phyloP scores from a whole-genome alignment of 768 basidiomycete genomes.

The Flagelloscypha sp. region DNA sequence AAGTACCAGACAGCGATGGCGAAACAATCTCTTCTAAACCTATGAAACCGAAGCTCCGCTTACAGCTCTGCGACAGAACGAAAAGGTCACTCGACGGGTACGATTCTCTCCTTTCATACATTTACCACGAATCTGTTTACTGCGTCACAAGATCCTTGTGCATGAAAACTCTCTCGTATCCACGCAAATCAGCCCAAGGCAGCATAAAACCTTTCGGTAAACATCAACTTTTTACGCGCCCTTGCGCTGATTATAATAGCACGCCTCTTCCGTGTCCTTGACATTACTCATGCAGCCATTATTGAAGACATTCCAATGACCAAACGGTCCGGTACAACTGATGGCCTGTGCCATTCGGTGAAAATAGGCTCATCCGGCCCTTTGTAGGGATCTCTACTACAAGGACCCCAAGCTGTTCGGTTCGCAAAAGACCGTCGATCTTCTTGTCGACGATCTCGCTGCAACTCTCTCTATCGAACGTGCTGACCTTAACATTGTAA shows the following conservation, averaged over 20 bases:
- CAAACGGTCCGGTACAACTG: conserved; percentile 44
- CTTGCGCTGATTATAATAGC: conserved; percentile 31
- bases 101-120: background rate
- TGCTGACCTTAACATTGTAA: conserved; percentile 73
- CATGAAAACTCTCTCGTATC: conserved; percentile 27
- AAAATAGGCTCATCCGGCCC: conserved; percentile 4
- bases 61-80: conserved; percentile 28
- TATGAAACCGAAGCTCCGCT: conserved; percentile 18
- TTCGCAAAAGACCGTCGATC: conserved; percentile 69
- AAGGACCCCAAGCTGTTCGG: conserved; percentile 74
- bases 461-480: conserved; percentile 71
- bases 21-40: background rate
- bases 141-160: conserved; percentile 10
- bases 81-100: conserved; percentile 24
- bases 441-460: conserved; percentile 88
- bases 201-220: conserved; percentile 37
- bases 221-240: conserved; percentile 1
- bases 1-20: background rate
- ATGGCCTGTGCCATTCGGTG: background rate
- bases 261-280: conserved; percentile 57
- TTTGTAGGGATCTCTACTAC: conserved; percentile 77
- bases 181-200: conserved; percentile 23
- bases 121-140: background rate
- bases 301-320: conserved; percentile 46
- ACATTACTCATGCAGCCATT: conserved; percentile 64